Base-by-base conservation (phyloP, 331 rosid genomes). In the Malus hybrid region DNA sequence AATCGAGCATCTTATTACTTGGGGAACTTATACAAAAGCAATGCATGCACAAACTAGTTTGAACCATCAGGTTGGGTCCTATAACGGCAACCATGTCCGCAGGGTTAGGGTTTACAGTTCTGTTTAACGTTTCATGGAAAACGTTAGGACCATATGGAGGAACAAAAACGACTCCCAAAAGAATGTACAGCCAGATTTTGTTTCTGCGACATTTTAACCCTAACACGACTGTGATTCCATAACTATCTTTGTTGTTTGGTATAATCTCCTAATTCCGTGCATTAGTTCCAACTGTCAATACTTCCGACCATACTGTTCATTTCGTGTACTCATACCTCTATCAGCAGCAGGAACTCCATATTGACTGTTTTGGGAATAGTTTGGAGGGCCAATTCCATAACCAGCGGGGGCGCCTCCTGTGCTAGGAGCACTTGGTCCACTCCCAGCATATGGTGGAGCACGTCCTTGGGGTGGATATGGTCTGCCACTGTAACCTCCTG, bases 401-500 rank as follows among this genome's bases (percentile, higher is more conserved):
- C 88, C 96, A 6, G 87, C 56, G 0, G 79, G 26, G 10, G 80
- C 82, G 7, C 91, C 93, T 34, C 96, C 84, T 63, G 88, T 85
- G 73, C 92, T 90, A 6, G 89, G 87, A 57, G 83, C 79, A 46
- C 87, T 87, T 88, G 88, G 84, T 19, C 84, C 76, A 68, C 84
- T 79, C 55, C 89, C 87, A 18, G 79, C 85, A 58, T 87, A 91
- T 64, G 91, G 90, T 58, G 89, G 87, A 15, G 88, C 96, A 6
- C 86, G 82, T 22, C 89, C 93, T 68, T 86, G 89, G 2, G 96
- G 84, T 68, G 96, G 96, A 79, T 85, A 90, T 39, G 88, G 88
- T 10, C 88, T 91, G 66, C 84, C 78, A 42, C 83, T 82, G 63
- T 87, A 90, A 29, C 87, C 75, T 57, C 86, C 84, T n/a, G 75